Evolutionary conservation across 495 filamentous ascomycete genomes (phyloP).

Genomic region (Penicillium fimorum): DNA sequence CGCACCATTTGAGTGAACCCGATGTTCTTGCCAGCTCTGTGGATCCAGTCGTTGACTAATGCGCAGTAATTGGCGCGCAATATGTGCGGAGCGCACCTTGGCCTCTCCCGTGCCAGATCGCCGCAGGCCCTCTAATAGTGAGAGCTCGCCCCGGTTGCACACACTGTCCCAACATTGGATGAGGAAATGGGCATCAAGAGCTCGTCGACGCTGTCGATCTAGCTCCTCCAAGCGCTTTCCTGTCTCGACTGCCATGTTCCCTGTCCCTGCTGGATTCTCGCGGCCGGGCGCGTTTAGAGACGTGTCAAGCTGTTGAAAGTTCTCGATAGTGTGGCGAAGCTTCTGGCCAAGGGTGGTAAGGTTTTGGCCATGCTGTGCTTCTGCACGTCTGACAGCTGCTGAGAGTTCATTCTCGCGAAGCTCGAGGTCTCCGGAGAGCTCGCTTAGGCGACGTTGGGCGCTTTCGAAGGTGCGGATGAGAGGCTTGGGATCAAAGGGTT

Average conservation of each 20-base stretch:
- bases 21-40: slow-evolving; percentile 62
- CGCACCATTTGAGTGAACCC: slow-evolving; percentile 41
- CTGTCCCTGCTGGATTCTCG: slow-evolving; percentile 76
- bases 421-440: slow-evolving; percentile 82
- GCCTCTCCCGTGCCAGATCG: slow-evolving; percentile 76
- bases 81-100: slow-evolving; percentile 84
- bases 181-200: slow-evolving; percentile 89
- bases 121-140: slow-evolving; percentile 76
- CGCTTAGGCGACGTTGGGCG: slow-evolving; percentile 72
- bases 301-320: slow-evolving; percentile 84
- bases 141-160: slow-evolving; percentile 76
- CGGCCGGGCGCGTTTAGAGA: slow-evolving; percentile 58
- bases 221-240: slow-evolving; percentile 91
- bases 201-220: slow-evolving; percentile 84
- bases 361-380: slow-evolving; percentile 87
- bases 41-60: slow-evolving; percentile 84
- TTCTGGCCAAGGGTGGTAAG: slow-evolving; percentile 80
- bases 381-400: slow-evolving; percentile 84
- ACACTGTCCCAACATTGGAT: slow-evolving; percentile 96
- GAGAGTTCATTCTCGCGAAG: slow-evolving; percentile 84
- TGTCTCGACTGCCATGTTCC: slow-evolving; percentile 90
- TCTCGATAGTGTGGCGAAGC: slow-evolving; percentile 84
- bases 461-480: slow-evolving; percentile 94
- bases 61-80: slow-evolving; percentile 81
- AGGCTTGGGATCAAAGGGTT: slow-evolving; percentile 95